These are phyloP conservation scores for Tirmania nivea DNA, from an alignment of 495 filamentous ascomycete species.

Conservation along the genomic window DNA sequence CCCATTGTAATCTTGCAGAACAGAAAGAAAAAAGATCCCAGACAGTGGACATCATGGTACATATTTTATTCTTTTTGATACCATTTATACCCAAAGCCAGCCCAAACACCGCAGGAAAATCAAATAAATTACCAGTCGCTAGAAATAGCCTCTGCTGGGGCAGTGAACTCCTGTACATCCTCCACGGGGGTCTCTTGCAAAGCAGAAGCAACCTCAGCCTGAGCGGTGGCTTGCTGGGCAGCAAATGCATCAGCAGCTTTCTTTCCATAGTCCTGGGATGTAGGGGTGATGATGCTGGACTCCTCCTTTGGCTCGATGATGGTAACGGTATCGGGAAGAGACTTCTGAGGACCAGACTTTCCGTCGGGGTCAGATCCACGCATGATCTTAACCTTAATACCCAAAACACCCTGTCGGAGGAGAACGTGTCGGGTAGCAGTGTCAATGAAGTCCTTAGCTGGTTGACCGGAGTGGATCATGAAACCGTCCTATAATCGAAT, in stretches of 20 bases:
- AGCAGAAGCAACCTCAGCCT: slow-evolving; percentile 29
- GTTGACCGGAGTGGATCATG: slow-evolving; percentile 99
- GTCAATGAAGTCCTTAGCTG: slow-evolving; percentile 99
- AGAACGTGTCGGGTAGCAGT: slow-evolving; percentile 94
- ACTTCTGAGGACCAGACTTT: slow-evolving; percentile 91
- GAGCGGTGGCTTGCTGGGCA: slow-evolving; percentile 38
- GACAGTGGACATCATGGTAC: background rate
- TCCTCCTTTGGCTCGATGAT: slow-evolving; percentile 99
- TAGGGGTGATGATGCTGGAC: slow-evolving; percentile 74
- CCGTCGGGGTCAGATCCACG: slow-evolving; percentile 97
- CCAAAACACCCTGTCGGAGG: slow-evolving; percentile 95
- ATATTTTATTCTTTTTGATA: background rate
- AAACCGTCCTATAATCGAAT: slow-evolving; percentile 54
- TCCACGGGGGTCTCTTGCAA: slow-evolving; percentile 25
- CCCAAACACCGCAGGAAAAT: background rate
- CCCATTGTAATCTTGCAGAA: background rate
- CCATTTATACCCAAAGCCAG: background rate
- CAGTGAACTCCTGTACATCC: slow-evolving; percentile 7
- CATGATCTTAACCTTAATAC: slow-evolving; percentile 99
- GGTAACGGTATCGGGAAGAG: slow-evolving; percentile 90
- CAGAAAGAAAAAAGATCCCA: background rate
- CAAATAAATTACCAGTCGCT: background rate
- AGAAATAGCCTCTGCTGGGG: background rate
- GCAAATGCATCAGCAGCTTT: slow-evolving; percentile 74
- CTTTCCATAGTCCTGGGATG: slow-evolving; percentile 93